Conservation (phyloP, 1,139 yeast genomes). For the Yamadazyma atmosphaerica region DNA sequence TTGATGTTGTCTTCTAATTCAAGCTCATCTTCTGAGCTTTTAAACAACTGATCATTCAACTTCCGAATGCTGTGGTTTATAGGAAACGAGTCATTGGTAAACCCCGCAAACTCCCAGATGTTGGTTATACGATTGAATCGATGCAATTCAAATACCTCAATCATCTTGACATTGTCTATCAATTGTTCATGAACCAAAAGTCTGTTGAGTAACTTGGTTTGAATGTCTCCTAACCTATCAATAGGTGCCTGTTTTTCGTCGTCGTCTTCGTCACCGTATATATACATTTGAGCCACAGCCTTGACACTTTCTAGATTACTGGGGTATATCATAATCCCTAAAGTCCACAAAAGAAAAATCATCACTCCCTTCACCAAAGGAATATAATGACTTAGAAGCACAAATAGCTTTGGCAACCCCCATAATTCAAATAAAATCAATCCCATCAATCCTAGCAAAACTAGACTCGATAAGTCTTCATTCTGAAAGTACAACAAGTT, state of each 20-base stretch:
- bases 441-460: conserved; percentile 39
- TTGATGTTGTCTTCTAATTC: conserved; percentile 18
- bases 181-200: conserved; percentile 12
- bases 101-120: conserved; percentile 64
- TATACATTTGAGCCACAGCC: conserved; percentile 34
- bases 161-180: conserved; percentile 29
- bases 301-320: conserved; percentile 32
- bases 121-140: conserved; percentile 46
- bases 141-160: conserved; percentile 76
- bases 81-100: conserved; percentile 54
- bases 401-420: conserved; percentile 32
- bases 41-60: conserved; percentile 13
- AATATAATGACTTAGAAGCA: conserved; percentile 23
- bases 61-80: conserved; percentile 27
- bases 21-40: conserved; percentile 12
- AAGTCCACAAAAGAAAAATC: conserved; percentile 52
- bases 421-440: conserved; percentile 27
- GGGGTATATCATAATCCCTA: conserved; percentile 56
- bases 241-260: conserved; percentile 51
- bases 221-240: conserved; percentile 48
- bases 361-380: conserved; percentile 33
- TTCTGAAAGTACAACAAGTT: conserved; percentile 67
- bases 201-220: conserved; percentile 18
- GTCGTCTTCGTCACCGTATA: conserved; percentile 60
- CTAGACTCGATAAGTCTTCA: conserved; percentile 59